phyloP scores from a whole-genome alignment of 441 rosid species.

The Arabidopsis lyrata region DNA sequence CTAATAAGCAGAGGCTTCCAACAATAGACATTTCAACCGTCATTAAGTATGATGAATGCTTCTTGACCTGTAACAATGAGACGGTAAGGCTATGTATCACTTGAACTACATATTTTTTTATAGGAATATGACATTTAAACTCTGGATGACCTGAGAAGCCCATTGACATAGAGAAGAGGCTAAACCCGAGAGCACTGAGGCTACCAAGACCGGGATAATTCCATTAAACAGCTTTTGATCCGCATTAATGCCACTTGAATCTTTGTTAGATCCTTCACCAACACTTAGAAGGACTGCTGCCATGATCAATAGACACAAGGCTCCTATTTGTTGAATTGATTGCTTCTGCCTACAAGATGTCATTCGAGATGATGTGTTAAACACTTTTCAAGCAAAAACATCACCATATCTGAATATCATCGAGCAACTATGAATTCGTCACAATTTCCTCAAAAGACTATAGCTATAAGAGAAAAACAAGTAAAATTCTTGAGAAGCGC shows the following conservation, averaged over 20 bases:
- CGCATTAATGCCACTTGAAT: constrained; percentile 55
- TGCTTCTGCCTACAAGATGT: constrained; percentile 79
- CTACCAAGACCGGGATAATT: constrained; percentile 89
- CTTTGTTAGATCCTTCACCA: constrained; percentile 93
- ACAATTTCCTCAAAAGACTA: neutral
- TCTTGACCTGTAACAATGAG: constrained; percentile 71
- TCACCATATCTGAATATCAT: neutral
- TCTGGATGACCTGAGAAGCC: constrained; percentile 89
- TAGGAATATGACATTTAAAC: constrained; percentile 20
- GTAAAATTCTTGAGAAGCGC: neutral
- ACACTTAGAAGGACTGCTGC: constrained; percentile 92
- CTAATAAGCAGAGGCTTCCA: constrained; percentile 90
- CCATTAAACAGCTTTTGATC: constrained; percentile 85
- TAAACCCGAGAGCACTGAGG: constrained; percentile 96
- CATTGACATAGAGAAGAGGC: constrained; percentile 97
- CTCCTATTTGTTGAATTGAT: constrained; percentile 90
- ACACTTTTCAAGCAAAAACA: constrained; percentile 12
- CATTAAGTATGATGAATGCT: constrained; percentile 95
- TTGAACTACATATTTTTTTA: neutral
- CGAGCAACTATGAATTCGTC: constrained; percentile 1
- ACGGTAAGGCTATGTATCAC: constrained; percentile 17
- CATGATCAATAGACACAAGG: constrained; percentile 80
- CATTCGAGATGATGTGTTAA: constrained; percentile 18
- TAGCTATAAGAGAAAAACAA: neutral
- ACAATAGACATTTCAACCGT: constrained; percentile 96